A percentile compares a stretch with the other conserved stretches of the same genome.
Evolutionary conservation across 2,329 filamentous ascomycete genomes (phyloP).

Genomic region (Tolypocladium capitatum): DNA sequence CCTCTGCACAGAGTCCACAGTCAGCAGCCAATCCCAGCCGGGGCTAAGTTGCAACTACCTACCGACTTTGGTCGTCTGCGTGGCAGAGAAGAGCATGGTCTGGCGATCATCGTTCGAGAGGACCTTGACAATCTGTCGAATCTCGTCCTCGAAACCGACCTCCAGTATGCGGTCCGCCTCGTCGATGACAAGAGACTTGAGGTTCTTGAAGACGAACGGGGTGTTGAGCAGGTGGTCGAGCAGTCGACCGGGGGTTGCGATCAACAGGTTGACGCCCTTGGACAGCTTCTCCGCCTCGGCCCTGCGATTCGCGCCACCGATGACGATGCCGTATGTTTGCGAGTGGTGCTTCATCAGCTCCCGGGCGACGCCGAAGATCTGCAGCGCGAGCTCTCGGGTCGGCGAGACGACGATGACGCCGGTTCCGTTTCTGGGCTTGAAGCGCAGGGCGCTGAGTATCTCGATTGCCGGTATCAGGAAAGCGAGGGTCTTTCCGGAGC

Average conservation of each 20-base stretch:
- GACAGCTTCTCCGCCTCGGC: constrained; percentile 88
- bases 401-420: constrained; percentile 89
- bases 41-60: constrained; percentile 3
- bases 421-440: constrained; percentile 89
- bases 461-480: constrained; percentile 92
- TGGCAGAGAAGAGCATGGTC: constrained; percentile 97
- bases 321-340: constrained; percentile 91
- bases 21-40: background rate
- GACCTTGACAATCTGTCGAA: constrained; percentile 92
- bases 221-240: constrained; percentile 94
- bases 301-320: constrained; percentile 81
- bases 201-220: constrained; percentile 81
- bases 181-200: constrained; percentile 86
- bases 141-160: constrained; percentile 97
- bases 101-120: constrained; percentile 76
- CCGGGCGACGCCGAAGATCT: constrained; percentile 89
- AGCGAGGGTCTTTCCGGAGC: constrained; percentile 87
- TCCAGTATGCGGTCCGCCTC: constrained; percentile 95
- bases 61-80: constrained; percentile 87
- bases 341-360: constrained; percentile 89
- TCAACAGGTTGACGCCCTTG: constrained; percentile 89
- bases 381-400: constrained; percentile 83
- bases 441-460: constrained; percentile 77
- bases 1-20: constrained; percentile 37
- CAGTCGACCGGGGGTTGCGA: constrained; percentile 84